Evolutionary conservation across 805 yeast species (phyloP), one percentile per base, ranked within the genome.

Genomic region (Metschnikowia dekortorum): DNA sequence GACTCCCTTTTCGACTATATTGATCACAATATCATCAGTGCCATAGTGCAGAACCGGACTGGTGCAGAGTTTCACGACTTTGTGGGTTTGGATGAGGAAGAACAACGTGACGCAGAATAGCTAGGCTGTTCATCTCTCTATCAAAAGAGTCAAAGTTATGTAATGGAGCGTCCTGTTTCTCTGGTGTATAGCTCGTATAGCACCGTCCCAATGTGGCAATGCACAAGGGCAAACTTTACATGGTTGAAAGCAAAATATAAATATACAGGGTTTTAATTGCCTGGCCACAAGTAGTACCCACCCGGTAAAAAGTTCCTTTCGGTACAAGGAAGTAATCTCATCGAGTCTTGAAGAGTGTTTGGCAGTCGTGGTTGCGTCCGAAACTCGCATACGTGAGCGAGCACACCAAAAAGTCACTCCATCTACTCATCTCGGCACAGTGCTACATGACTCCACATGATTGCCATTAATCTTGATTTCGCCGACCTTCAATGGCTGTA

Each of bases 11-110:
- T 69, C 28, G 71, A 75, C 51, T 72, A 73, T 56, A 73, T 79
- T 14, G 80, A 79, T 57, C 78, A 74, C 44, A 71, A 74, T 37
- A 57, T 74, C 18, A 68, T 79, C 43, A 75, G 78, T 1, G 67
- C 74, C 4, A 74, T 76, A 4, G 63, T 78, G 45, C 73, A 69
- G 43, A 65, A 61, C 42, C 53, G 67, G 43, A 67, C 69, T 7
- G 63, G 62, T 16, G 63, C 62, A 4, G 63, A 61, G 4, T 53
- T 36, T 22, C 53, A 54, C 33, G 58, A 61, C 16, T 55, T 50
- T 16, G 39, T 52, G 28, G 55, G 44, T 2, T 28, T 39, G n/a
- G 39, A 46, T 11, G 43, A 22, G 22, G 47, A 16, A n/a, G 30
- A 39, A 34, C 43, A 39, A 29, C 26, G 43, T 22, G 28, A 8